Percentiles rank a stretch among this genome's conserved stretches.
phyloP scores from a whole-genome alignment of 2,329 filamentous ascomycete species.

The Nemania sp. region DNA sequence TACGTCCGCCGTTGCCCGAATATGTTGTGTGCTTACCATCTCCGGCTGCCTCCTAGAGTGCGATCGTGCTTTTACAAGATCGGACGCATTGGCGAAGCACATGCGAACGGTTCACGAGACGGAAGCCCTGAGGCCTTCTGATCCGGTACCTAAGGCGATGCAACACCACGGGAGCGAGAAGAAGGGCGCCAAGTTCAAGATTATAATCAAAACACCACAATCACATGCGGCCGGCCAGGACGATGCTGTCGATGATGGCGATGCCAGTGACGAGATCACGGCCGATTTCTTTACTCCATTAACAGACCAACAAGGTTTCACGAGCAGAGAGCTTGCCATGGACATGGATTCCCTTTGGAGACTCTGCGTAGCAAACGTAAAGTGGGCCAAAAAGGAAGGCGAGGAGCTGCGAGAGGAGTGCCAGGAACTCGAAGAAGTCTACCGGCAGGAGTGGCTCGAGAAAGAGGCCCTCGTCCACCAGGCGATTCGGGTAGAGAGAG shows the following conservation, averaged over 20 bases:
- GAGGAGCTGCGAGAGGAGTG: conserved; percentile 68
- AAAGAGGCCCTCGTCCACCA: conserved; percentile 82
- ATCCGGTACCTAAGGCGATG: conserved; percentile 74
- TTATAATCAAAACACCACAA: conserved; percentile 65
- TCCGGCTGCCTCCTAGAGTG: conserved; percentile 73
- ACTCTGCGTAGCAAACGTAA: conserved; percentile 71
- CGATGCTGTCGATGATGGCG: conserved; percentile 59
- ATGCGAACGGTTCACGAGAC: conserved; percentile 99
- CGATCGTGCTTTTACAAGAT: conserved; percentile 93
- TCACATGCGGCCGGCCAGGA: conserved; percentile 61
- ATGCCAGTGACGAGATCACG: conserved; percentile 59
- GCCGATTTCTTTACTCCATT: conserved; percentile 62
- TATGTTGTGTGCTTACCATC: conserved; percentile 18
- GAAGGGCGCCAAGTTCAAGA: conserved; percentile 60
- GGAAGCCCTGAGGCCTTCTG: conserved; percentile 81
- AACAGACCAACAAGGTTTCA: conserved; percentile 65
- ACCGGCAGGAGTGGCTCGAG: conserved; percentile 75
- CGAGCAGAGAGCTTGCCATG: conserved; percentile 65
- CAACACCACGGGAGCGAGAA: conserved; percentile 50
- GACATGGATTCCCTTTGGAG: conserved; percentile 64
- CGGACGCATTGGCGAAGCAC: conserved; percentile 94
- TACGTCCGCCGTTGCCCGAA: not conserved
- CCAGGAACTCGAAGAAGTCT: conserved; percentile 66
- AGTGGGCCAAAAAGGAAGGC: conserved; percentile 72
- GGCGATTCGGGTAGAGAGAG: conserved; percentile 67